These are phyloP conservation scores for Trametes sanguinea DNA, from an alignment of 768 basidiomycete species.

Conservation along the genomic window DNA sequence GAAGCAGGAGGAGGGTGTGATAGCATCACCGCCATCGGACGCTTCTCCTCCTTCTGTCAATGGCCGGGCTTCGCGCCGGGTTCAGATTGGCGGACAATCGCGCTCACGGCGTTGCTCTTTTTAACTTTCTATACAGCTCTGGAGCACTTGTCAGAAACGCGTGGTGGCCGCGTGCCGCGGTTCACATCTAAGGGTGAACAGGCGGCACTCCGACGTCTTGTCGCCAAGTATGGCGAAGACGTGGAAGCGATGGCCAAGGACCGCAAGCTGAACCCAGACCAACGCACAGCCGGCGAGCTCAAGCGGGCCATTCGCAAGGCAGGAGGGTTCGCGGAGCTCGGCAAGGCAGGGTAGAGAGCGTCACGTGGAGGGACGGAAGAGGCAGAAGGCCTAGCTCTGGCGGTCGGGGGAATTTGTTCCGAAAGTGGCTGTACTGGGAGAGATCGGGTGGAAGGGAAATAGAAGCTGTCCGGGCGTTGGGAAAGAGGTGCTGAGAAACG, in stretches of 20 bases:
- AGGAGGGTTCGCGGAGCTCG: conserved; percentile 42
- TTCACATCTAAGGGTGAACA: conserved; percentile 71
- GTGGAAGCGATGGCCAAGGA: conserved; percentile 78
- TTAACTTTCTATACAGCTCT: conserved; percentile 47
- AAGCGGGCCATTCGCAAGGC: conserved; percentile 60
- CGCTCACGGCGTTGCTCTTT: background rate
- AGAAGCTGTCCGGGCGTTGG: conserved; percentile 11
- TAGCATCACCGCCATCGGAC: conserved; percentile 8
- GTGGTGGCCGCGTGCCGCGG: conserved; percentile 38
- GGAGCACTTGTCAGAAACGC: conserved; percentile 55
- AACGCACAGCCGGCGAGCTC: conserved; percentile 83
- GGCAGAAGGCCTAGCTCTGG: conserved; percentile 14
- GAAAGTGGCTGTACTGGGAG: conserved; percentile 20
- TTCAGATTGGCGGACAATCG: conserved; percentile 16
- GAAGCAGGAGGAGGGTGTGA: conserved; percentile 14
- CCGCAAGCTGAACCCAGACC: conserved; percentile 75
- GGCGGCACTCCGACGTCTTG: conserved; percentile 63
- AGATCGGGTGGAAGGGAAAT: conserved; percentile 21
- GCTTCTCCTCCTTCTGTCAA: conserved; percentile 14
- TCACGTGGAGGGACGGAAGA: conserved; percentile 7
- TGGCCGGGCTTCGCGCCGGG: conserved; percentile 1
- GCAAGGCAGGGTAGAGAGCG: background rate
- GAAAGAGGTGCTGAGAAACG: background rate
- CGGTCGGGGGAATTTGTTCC: conserved; percentile 14
- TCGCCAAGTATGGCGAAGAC: conserved; percentile 71